Base-by-base conservation (phyloP, 208 protist genomes). In the Giardia muris region DNA sequence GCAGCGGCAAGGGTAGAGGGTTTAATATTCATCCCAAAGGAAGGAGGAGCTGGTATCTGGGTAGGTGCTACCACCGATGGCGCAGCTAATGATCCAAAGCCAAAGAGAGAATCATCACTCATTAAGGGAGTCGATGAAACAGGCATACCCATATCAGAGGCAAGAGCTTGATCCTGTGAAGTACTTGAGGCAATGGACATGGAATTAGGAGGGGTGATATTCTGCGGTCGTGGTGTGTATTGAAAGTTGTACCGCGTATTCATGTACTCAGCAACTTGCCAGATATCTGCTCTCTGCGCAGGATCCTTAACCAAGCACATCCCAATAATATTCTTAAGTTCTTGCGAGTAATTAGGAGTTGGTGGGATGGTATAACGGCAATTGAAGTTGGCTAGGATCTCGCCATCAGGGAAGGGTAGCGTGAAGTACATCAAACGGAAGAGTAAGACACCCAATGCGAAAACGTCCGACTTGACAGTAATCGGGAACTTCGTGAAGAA, bases 331-430 rank as follows among this genome's bases (percentile, higher is more conserved):
- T 43, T 4, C 86, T 89, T 89, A 43, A 89, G 86, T 45, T 89
- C 86, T 4, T 4, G 19, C 19, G 86, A 89, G 86, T 89, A 89
- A 4, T 4, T 43, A 45, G 86, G 86, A 46, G 4, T 22, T 44
- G n/a, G 30, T 10, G 87, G 87, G 43, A 90, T 43, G 30, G n/a
- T 2, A 46, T 47, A 90, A 2, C 45, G n/a, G 87, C 2, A 4
- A 46, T 90, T 90, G 45, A 90, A 90, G n/a, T 90, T 90, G 2
- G 87, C 87, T n/a, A 90, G 87, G n/a, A 90, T n/a, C 43, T 90
- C 87, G 43, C 87, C 87, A 4, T 90, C 87, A 4, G 87, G 87
- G 87, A 90, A 90, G 4, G 87, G 87, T 67, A 90, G 44, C 46
- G 1, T 2, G 2, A 4, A 4, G 87, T 90, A 90, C 87, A 90